These are phyloP conservation scores for Epichloe coenophiala DNA, from an alignment of 2,329 filamentous ascomycete genomes.

Conservation along the genomic window DNA sequence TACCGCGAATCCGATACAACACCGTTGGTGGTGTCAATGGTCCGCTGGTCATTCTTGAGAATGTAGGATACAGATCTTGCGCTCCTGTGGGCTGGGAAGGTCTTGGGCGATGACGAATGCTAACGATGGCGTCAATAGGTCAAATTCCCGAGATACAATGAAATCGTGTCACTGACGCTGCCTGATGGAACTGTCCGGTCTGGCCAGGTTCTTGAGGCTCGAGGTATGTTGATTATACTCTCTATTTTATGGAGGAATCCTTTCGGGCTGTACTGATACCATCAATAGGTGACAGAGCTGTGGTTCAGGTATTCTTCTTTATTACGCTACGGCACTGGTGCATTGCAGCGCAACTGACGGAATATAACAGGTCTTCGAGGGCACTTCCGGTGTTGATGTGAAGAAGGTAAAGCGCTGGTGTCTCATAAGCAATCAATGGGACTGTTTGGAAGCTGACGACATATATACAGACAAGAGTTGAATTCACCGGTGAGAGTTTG, in stretches of 20 bases:
- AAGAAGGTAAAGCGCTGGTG: conserved; percentile 60
- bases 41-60: conserved; percentile 92
- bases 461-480: conserved; percentile 66
- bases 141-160: conserved; percentile 95
- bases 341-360: conserved; percentile 12
- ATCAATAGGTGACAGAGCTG: conserved; percentile 65
- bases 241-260: no score
- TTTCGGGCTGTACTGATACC: conserved; percentile 1
- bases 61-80: conserved; percentile 41
- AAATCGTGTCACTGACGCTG: conserved; percentile 91
- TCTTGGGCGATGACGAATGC: not conserved
- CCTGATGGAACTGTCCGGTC: conserved; percentile 89
- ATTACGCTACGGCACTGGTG: conserved; percentile 2
- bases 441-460: conserved; percentile 12
- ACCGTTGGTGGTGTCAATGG: conserved; percentile 97
- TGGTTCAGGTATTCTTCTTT: conserved; percentile 64
- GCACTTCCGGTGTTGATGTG: conserved; percentile 92
- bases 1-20: conserved; percentile 74
- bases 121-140: conserved; percentile 43
- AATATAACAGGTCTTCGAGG: conserved; percentile 72
- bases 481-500: conserved; percentile 92
- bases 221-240: conserved; percentile 46
- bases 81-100: not conserved
- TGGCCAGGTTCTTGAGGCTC: conserved; percentile 92
- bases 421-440: not conserved